Conservation (phyloP, 2,329 filamentous ascomycete genomes). For the Clarireedia homoeocarpa region DNA sequence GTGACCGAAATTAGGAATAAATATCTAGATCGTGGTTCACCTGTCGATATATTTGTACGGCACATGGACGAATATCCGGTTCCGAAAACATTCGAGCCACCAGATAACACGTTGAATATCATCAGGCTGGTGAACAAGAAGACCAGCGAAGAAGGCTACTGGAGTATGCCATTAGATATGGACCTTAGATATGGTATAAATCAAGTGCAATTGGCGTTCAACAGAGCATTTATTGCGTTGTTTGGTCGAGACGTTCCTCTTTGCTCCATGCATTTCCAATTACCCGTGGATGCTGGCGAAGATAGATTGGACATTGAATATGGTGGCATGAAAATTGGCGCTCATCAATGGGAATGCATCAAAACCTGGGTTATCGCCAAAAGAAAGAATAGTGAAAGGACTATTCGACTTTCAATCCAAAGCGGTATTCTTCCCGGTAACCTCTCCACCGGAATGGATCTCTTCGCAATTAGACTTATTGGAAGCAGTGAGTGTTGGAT, state of each 20-base stretch:
- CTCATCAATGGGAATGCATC: neutral
- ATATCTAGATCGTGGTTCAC: neutral
- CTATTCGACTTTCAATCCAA: neutral
- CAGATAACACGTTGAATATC: neutral
- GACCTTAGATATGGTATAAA: constrained; percentile 14
- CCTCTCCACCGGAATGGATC: neutral
- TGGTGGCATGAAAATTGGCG: constrained; percentile 6
- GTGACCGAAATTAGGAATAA: neutral
- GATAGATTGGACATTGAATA: constrained; percentile 7
- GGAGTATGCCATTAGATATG: constrained; percentile 16
- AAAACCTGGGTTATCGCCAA: neutral
- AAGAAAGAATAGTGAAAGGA: neutral
- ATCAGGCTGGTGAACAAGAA: neutral
- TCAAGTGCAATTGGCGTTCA: constrained; percentile 13
- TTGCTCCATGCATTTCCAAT: constrained; percentile 7
- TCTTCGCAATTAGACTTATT: neutral
- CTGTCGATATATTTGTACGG: neutral
- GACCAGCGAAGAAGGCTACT: constrained; percentile 10
- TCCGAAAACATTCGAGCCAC: neutral
- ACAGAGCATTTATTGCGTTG: neutral
- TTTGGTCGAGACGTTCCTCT: neutral
- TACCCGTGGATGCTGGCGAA: neutral
- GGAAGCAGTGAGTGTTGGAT: neutral
- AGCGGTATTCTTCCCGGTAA: neutral
- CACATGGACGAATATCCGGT: neutral